phyloP scores from a whole-genome alignment of 2,329 filamentous ascomycete genomes.

The Talaromyces funiculosus region DNA sequence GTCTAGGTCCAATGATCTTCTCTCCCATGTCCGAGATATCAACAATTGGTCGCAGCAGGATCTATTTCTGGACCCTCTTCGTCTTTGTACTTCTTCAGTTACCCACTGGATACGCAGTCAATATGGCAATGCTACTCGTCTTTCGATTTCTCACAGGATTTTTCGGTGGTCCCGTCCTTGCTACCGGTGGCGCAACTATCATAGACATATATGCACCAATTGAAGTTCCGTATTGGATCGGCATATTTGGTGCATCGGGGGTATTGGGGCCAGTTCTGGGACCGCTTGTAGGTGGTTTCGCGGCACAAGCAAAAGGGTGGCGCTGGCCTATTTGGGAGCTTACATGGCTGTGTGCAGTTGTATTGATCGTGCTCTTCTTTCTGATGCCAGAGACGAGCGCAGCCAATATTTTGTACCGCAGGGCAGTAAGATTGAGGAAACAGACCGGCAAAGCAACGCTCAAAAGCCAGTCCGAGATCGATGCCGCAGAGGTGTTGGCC shows the following conservation, averaged over 20 bases:
- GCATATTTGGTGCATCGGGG: slow-evolving; percentile 48
- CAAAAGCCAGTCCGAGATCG: slow-evolving; percentile 59
- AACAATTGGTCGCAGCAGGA: slow-evolving; percentile 59
- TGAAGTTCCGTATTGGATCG: slow-evolving; percentile 34
- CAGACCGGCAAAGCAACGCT: slow-evolving; percentile 53
- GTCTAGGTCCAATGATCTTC: slow-evolving; percentile 53
- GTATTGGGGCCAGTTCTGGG: slow-evolving; percentile 40
- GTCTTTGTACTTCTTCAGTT: slow-evolving; percentile 44
- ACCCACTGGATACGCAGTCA: neutral
- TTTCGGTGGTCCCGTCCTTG: slow-evolving; percentile 60
- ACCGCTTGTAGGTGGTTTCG: slow-evolving; percentile 48
- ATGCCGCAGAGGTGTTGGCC: slow-evolving; percentile 35
- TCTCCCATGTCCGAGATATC: slow-evolving; percentile 60
- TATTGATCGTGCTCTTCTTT: slow-evolving; percentile 43
- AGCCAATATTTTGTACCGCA: slow-evolving; percentile 6
- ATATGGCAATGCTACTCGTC: slow-evolving; percentile 7
- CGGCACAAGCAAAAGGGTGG: slow-evolving; percentile 46
- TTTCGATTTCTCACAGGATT: slow-evolving; percentile 57
- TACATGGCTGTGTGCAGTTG: slow-evolving; percentile 50
- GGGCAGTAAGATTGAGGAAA: slow-evolving; percentile 50
- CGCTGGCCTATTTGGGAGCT: slow-evolving; percentile 52
- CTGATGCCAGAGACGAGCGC: slow-evolving; percentile 44
- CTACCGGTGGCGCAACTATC: slow-evolving; percentile 63
- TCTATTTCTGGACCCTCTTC: slow-evolving; percentile 63
- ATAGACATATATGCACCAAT: slow-evolving; percentile 59